Evolutionary conservation across 1,284 basidiomycete genomes (phyloP).

Genomic region (Gomphus sp.): DNA sequence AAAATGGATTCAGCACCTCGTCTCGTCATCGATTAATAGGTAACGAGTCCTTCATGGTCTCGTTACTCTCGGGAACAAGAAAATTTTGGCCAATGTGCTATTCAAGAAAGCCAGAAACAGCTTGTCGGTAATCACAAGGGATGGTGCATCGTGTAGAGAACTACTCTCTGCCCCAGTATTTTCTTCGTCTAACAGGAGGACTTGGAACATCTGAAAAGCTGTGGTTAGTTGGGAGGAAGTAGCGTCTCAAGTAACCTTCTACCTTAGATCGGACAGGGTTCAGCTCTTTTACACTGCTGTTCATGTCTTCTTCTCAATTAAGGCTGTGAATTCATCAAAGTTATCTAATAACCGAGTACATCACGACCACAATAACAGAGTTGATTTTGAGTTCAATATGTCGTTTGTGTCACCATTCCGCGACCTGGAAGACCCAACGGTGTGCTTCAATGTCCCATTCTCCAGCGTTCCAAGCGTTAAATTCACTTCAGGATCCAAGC

Average conservation of each 20-base stretch:
- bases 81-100: constrained; percentile 19
- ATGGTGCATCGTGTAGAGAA: constrained; percentile 26
- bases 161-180: constrained; percentile 20
- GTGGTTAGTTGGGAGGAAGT: not conserved
- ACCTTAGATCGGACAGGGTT: constrained; percentile 26
- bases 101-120: constrained; percentile 29
- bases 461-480: too few relatives aligned
- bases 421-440: too few relatives aligned
- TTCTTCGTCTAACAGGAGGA: constrained; percentile 28
- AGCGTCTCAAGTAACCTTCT: not conserved
- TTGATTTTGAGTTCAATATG: too few relatives aligned
- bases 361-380: too few relatives aligned
- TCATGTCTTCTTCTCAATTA: constrained; percentile 30
- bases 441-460: too few relatives aligned
- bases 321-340: constrained; percentile 14
- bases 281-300: constrained; percentile 20
- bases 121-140: constrained; percentile 24
- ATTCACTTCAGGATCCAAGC: too few relatives aligned
- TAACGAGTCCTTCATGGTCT: constrained; percentile 30
- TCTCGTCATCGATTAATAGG: constrained; percentile 27
- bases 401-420: too few relatives aligned
- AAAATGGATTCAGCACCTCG: constrained; percentile 18
- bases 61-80: constrained; percentile 30
- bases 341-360: too few relatives aligned
- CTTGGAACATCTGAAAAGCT: constrained; percentile 21